Evolutionary conservation across 441 rosid genomes (phyloP).

Genomic region (Pelargonium myrrhifolium): DNA sequence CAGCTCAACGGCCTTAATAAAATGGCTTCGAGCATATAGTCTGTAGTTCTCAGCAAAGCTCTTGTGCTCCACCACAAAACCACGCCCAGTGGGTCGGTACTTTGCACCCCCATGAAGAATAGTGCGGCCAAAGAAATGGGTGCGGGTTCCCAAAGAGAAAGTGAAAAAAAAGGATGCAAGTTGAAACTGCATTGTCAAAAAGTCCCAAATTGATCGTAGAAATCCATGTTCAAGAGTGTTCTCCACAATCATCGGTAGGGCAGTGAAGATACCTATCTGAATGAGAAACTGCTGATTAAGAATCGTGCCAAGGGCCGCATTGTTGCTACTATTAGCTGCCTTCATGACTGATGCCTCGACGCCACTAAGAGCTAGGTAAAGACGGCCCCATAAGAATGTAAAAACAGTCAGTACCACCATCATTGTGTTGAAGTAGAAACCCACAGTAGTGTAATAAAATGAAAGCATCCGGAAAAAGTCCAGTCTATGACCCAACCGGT

Average conservation of each 20-base stretch:
- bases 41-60: constrained; percentile 19
- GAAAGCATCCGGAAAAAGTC: constrained; percentile 21
- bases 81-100: constrained; percentile 21
- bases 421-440: constrained; percentile 13
- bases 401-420: constrained; percentile 15
- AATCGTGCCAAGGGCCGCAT: constrained; percentile 1
- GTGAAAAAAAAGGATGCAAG: constrained; percentile 21
- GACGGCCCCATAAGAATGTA: constrained; percentile 17
- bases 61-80: constrained; percentile 16
- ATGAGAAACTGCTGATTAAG: constrained; percentile 16
- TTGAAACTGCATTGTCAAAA: constrained; percentile 21
- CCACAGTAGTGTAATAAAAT: constrained; percentile 13
- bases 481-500: constrained; percentile 17
- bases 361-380: constrained; percentile 21
- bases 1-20: constrained; percentile 22
- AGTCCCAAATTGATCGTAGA: constrained; percentile 18
- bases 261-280: constrained; percentile 17
- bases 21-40: constrained; percentile 22
- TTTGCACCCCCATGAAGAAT: constrained; percentile 25
- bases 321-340: neutral
- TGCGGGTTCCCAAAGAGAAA: constrained; percentile 24
- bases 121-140: constrained; percentile 20
- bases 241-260: constrained; percentile 20
- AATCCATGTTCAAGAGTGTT: constrained; percentile 19
- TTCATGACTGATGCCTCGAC: neutral